phyloP scores from a whole-genome alignment of 2,329 filamentous ascomycete genomes.

The Aspergillus neoniger region DNA sequence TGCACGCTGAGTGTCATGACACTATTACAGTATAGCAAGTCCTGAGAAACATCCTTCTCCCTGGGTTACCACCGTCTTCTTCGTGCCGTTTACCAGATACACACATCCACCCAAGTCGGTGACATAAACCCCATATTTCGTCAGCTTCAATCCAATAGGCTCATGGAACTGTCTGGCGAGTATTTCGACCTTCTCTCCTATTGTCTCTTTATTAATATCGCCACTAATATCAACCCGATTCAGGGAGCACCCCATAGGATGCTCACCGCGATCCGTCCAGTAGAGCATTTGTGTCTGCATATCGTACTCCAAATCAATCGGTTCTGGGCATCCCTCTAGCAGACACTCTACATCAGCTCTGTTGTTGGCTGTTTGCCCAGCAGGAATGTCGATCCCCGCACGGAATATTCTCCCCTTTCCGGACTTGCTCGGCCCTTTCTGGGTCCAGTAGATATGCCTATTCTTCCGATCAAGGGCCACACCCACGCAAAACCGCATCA shows the following conservation, averaged over 20 bases:
- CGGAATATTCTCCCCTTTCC: slow-evolving; percentile 57
- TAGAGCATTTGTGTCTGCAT: slow-evolving; percentile 49
- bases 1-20: too few relatives aligned
- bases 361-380: slow-evolving; percentile 32
- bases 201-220: slow-evolving; percentile 9
- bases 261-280: slow-evolving; percentile 64
- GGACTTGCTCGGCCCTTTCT: slow-evolving; percentile 59
- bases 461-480: slow-evolving; percentile 50
- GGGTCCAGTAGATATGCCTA: slow-evolving; percentile 61
- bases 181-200: neutral
- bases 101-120: neutral
- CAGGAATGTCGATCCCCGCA: slow-evolving; percentile 47
- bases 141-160: neutral
- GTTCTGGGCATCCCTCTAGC: slow-evolving; percentile 52
- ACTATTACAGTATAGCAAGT: neutral
- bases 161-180: neutral
- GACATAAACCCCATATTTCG: neutral
- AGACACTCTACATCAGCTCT: slow-evolving; percentile 50
- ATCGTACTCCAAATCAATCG: slow-evolving; percentile 60
- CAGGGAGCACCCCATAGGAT: slow-evolving; percentile 56
- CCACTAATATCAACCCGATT: slow-evolving; percentile 41
- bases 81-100: neutral
- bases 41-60: neutral
- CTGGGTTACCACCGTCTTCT: neutral
- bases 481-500: slow-evolving; percentile 57